These are phyloP conservation scores for Monosporozyma siamensis DNA, from an alignment of 805 yeast genomes.

Conservation along the genomic window DNA sequence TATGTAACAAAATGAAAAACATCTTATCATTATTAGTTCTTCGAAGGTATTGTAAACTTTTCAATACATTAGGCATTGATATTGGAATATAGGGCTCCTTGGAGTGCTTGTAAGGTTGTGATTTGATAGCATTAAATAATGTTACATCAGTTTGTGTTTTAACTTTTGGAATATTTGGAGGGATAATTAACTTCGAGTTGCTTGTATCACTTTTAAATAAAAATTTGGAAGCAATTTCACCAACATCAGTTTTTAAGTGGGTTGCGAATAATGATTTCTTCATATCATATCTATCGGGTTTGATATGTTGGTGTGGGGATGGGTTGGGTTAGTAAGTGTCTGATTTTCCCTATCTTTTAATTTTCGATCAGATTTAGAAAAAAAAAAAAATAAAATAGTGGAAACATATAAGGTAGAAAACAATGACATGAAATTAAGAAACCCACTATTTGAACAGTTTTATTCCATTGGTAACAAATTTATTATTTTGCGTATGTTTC, in stretches of 20 bases:
- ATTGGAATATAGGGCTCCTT: neutral
- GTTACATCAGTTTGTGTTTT: neutral
- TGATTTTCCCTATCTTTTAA: too few relatives aligned
- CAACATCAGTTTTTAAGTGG: neutral
- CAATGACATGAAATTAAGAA: too few relatives aligned
- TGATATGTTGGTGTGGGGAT: too few relatives aligned
- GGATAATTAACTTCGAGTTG: neutral
- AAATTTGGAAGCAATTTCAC: conserved; percentile 2
- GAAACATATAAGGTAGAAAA: too few relatives aligned
- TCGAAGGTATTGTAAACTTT: conserved; percentile 19
- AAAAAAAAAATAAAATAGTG: too few relatives aligned
- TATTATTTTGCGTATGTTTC: too few relatives aligned
- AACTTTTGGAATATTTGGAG: neutral
- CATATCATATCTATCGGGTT: neutral
- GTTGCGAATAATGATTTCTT: neutral
- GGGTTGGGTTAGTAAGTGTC: too few relatives aligned
- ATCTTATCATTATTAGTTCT: conserved; percentile 9
- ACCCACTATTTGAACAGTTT: too few relatives aligned
- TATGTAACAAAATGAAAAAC: conserved; percentile 19
- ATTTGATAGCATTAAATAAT: neutral
- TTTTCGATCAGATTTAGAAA: too few relatives aligned
- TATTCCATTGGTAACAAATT: too few relatives aligned
- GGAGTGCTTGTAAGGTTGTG: neutral
- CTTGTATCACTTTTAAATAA: neutral
- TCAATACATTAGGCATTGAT: conserved; percentile 11